Percentiles rank a stretch among this genome's conserved stretches.
phyloP scores from a whole-genome alignment of 257 asterid genomes.

The Leptodermis oblonga region DNA sequence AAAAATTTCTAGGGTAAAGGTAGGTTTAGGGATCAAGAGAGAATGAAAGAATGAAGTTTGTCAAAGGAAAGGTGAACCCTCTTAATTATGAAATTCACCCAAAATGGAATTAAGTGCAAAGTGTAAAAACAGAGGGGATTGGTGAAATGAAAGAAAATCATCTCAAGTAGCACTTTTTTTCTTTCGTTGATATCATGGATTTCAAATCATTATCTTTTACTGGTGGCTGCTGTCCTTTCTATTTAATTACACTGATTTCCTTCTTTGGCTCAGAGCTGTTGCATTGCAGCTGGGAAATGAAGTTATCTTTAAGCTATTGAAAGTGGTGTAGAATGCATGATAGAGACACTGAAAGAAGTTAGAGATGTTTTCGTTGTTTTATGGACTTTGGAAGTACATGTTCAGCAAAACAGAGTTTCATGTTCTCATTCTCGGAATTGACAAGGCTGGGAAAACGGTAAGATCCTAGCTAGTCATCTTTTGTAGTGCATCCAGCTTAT shows the following conservation, averaged over 20 bases:
- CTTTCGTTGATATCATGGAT: not conserved
- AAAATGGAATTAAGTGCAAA: too few relatives aligned
- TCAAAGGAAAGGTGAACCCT: too few relatives aligned
- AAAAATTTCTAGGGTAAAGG: too few relatives aligned
- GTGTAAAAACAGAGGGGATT: not conserved
- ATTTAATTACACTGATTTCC: not conserved
- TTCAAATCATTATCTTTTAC: not conserved
- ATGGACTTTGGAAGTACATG: slow-evolving; percentile 79
- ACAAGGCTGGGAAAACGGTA: slow-evolving; percentile 95
- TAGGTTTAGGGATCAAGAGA: too few relatives aligned
- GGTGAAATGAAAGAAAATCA: not conserved
- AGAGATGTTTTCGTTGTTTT: slow-evolving; percentile 80
- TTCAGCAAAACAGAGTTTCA: slow-evolving; percentile 87
- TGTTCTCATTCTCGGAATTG: slow-evolving; percentile 95
- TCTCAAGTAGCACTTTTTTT: not conserved
- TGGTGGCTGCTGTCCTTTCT: not conserved
- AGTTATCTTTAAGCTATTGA: slow-evolving; percentile 11
- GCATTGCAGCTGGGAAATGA: not conserved
- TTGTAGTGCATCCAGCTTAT: slow-evolving; percentile 2
- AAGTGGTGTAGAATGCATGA: slow-evolving; percentile 11
- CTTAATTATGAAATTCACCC: too few relatives aligned
- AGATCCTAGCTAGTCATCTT: slow-evolving; percentile 20
- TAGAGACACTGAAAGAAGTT: slow-evolving; percentile 19
- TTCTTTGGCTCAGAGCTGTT: slow-evolving; percentile 16
- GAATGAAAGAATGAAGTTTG: too few relatives aligned